Evolutionary conservation across 2,329 filamentous ascomycete genomes (phyloP).

Genomic region (Hypoxylon sp.): DNA sequence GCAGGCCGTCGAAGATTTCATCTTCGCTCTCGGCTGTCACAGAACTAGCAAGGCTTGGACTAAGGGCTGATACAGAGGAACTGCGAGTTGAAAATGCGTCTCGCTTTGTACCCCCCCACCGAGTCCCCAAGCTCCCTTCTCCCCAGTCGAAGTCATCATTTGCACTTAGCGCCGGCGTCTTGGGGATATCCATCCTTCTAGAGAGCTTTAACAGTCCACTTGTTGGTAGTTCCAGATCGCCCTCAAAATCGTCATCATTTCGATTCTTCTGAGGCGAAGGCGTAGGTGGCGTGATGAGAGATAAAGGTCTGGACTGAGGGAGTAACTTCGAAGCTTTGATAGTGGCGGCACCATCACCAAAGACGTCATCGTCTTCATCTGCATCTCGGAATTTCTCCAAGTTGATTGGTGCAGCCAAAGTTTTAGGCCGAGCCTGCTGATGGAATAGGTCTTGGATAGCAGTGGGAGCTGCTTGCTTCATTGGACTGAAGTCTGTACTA

Average conservation of each 20-base stretch:
- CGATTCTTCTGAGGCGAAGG: slow-evolving; percentile 65
- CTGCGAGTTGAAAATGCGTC: slow-evolving; percentile 84
- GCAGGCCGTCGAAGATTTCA: slow-evolving; percentile 89
- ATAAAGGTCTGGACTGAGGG: slow-evolving; percentile 44
- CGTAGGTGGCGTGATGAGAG: slow-evolving; percentile 69
- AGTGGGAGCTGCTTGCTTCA: slow-evolving; percentile 54
- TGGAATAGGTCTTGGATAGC: slow-evolving; percentile 49
- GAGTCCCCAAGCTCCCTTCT: slow-evolving; percentile 91
- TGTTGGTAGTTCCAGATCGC: slow-evolving; percentile 78
- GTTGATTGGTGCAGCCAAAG: slow-evolving; percentile 63
- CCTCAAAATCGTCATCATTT: slow-evolving; percentile 76
- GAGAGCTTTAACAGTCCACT: slow-evolving; percentile 76
- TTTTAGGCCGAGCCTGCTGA: slow-evolving; percentile 53
- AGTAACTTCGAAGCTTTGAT: slow-evolving; percentile 73
- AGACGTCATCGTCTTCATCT: slow-evolving; percentile 72
- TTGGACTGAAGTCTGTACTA: slow-evolving; percentile 68
- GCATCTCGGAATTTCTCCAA: slow-evolving; percentile 75
- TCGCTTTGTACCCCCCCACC: slow-evolving; percentile 87
- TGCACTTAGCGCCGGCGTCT: slow-evolving; percentile 69
- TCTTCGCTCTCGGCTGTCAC: slow-evolving; percentile 94
- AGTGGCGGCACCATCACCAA: slow-evolving; percentile 73
- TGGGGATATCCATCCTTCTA: slow-evolving; percentile 71
- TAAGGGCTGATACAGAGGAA: slow-evolving; percentile 89
- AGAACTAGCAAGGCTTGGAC: slow-evolving; percentile 91
- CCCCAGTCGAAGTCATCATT: slow-evolving; percentile 91